Conservation (phyloP, 768 basidiomycete species). For the Collybia mongolica region DNA sequence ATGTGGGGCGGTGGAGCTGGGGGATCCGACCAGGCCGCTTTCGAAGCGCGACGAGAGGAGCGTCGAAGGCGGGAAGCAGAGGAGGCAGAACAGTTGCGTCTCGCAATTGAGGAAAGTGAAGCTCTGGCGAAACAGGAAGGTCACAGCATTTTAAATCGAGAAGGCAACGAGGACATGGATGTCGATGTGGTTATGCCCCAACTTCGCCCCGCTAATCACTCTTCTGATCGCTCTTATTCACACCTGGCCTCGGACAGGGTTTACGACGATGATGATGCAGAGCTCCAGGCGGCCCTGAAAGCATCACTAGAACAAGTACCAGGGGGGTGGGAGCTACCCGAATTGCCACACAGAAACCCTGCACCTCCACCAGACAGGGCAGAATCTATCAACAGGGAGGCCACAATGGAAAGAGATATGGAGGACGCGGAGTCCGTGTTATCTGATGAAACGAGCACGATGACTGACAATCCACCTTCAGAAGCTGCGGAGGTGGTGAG, state of each 20-base stretch:
- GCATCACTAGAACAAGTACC: constrained; percentile 76
- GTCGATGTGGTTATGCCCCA: constrained; percentile 16
- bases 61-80: constrained; percentile 38
- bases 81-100: constrained; percentile 58
- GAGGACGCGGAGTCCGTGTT: constrained; percentile 37
- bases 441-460: constrained; percentile 30
- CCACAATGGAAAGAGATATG: constrained; percentile 12
- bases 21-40: constrained; percentile 26
- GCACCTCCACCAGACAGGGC: not conserved
- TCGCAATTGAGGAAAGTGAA: constrained; percentile 63
- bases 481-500: constrained; percentile 37
- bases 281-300: constrained; percentile 83
- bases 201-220: too few species aligned
- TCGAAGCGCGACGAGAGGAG: constrained; percentile 29
- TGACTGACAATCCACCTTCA: constrained; percentile 16
- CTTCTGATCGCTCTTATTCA: not conserved
- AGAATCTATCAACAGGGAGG: not conserved
- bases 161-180: constrained; percentile 18
- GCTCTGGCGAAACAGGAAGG: constrained; percentile 34
- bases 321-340: constrained; percentile 43
- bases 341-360: constrained; percentile 11
- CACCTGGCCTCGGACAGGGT: constrained; percentile 35
- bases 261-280: constrained; percentile 86
- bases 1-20: constrained; percentile 40
- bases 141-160: constrained; percentile 6